These are phyloP conservation scores for Aspergillus novofumigatus DNA, from an alignment of 2,329 filamentous ascomycete genomes.

Conservation along the genomic window DNA sequence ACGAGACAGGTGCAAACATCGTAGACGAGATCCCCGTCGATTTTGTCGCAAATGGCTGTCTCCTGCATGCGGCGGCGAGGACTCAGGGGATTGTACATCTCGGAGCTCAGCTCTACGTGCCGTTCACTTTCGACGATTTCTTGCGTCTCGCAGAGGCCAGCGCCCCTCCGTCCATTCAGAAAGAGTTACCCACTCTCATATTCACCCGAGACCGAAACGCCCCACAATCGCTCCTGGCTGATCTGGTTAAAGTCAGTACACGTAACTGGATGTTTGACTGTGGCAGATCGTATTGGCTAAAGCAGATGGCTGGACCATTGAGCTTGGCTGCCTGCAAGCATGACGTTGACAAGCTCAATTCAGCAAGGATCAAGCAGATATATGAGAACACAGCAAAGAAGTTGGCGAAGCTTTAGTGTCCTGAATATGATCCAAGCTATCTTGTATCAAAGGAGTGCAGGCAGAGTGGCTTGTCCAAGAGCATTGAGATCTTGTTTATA, in stretches of 20 bases:
- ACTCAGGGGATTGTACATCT: constrained; percentile 28
- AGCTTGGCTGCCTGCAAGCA: constrained; percentile 22
- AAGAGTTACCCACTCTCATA: constrained; percentile 21
- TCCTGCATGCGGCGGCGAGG: constrained; percentile 26
- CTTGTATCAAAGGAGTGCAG: not conserved
- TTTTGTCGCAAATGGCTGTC: constrained; percentile 30
- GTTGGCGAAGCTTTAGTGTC: constrained; percentile 17
- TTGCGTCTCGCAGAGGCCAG: constrained; percentile 15
- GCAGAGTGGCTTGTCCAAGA: not conserved
- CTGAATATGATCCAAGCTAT: not conserved
- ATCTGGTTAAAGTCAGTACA: constrained; percentile 29
- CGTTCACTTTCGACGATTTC: constrained; percentile 26
- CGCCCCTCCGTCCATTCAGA: constrained; percentile 17
- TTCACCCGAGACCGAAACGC: constrained; percentile 26
- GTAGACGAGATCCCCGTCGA: constrained; percentile 32
- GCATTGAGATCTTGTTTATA: not conserved
- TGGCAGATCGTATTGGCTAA: constrained; percentile 30
- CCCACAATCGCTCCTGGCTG: constrained; percentile 28
- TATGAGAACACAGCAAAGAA: constrained; percentile 15
- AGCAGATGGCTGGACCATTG: constrained; percentile 26
- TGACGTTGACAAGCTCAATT: constrained; percentile 22
- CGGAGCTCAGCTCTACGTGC: constrained; percentile 26
- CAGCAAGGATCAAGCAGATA: constrained; percentile 17
- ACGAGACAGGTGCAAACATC: constrained; percentile 25
- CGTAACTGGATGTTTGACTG: constrained; percentile 32